Percentiles rank a stretch among this genome's conserved stretches.
Conservation (phyloP, 2,329 filamentous ascomycete species). For the Botrytis fabae region DNA sequence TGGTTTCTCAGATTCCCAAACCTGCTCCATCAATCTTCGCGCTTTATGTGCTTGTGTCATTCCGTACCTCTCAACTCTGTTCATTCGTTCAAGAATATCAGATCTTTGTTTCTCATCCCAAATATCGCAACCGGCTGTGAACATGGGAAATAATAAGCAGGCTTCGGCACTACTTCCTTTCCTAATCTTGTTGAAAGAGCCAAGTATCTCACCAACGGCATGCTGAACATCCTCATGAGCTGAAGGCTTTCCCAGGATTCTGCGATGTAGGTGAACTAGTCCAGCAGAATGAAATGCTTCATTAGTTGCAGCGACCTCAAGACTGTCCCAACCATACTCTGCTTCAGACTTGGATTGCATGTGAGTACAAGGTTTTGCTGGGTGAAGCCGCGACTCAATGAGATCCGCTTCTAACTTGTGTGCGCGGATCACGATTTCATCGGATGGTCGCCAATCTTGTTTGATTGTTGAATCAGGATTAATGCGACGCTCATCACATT, state of each 20-base stretch:
- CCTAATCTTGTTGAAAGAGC: slow-evolving; percentile 61
- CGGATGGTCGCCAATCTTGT: slow-evolving; percentile 58
- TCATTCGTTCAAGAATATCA: slow-evolving; percentile 65
- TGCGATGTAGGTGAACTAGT: slow-evolving; percentile 71
- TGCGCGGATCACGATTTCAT: slow-evolving; percentile 56
- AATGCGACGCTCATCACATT: slow-evolving; percentile 67
- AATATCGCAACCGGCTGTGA: slow-evolving; percentile 78
- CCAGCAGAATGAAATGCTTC: slow-evolving; percentile 79
- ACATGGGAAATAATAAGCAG: slow-evolving; percentile 77
- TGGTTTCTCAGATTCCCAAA: slow-evolving; percentile 66
- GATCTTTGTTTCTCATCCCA: slow-evolving; percentile 54
- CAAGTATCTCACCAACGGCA: slow-evolving; percentile 63
- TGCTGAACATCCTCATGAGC: slow-evolving; percentile 61
- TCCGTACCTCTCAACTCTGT: slow-evolving; percentile 68
- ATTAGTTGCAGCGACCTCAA: slow-evolving; percentile 70
- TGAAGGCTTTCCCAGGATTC: slow-evolving; percentile 64
- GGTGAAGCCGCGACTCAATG: slow-evolving; percentile 51
- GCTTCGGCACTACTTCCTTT: slow-evolving; percentile 70
- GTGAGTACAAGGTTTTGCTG: slow-evolving; percentile 46
- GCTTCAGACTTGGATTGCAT: slow-evolving; percentile 50
- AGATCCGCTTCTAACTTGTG: slow-evolving; percentile 61
- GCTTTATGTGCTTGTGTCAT: slow-evolving; percentile 72
- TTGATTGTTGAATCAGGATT: slow-evolving; percentile 52
- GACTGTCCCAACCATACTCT: slow-evolving; percentile 57
- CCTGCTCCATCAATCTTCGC: slow-evolving; percentile 63